Conservation (phyloP, 257 asterid genomes). For the Nicotiana noctiflora region DNA sequence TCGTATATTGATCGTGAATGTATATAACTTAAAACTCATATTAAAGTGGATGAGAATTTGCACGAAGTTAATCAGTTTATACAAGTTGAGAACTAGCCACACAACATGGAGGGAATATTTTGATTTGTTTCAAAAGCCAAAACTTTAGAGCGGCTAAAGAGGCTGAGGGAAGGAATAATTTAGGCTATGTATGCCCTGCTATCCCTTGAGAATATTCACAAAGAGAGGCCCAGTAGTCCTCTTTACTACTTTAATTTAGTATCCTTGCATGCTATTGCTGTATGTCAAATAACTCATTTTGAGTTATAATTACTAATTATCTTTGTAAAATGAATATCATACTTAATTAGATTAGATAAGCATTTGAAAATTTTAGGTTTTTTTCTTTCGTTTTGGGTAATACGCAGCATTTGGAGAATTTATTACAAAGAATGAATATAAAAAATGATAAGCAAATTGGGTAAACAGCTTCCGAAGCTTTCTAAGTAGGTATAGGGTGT, state of each 20-base stretch:
- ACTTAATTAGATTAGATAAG: neutral
- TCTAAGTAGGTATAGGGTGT: neutral
- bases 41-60: neutral
- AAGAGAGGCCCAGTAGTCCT: neutral
- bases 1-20: too few species aligned
- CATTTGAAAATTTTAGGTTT: neutral
- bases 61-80: neutral
- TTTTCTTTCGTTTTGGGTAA: neutral
- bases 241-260: neutral
- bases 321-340: neutral
- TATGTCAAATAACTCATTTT: neutral
- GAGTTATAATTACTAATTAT: neutral
- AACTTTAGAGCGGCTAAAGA: neutral
- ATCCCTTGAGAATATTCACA: neutral
- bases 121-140: neutral
- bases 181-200: neutral
- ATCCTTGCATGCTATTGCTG: neutral
- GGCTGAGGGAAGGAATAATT: neutral
- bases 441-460: neutral
- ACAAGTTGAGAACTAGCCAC: neutral
- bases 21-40: too few species aligned
- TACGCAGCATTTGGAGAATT: neutral
- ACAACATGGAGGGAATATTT: neutral
- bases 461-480: neutral
- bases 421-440: too few species aligned